Base-by-base conservation (phyloP, 257 asterid species). In the Solanum piurae region DNA sequence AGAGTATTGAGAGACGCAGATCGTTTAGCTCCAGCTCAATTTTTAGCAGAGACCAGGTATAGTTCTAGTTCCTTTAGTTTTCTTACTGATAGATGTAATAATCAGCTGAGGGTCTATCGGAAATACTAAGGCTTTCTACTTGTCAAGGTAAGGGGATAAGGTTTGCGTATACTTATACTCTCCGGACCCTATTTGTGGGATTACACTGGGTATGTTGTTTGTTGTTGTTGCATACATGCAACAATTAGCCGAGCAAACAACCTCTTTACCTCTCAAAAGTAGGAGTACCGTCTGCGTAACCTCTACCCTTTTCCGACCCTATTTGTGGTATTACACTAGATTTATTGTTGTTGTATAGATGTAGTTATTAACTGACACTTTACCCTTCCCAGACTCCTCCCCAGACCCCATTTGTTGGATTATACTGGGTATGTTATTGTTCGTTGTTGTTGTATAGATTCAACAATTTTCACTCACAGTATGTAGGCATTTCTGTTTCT, bases 11-110 rank as follows among this genome's bases (percentile, higher is more conserved):
- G 93, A 94, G 98, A 83, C 94, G 92, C 86, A 90, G 94, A 89
- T 95, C 99, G 20, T 96, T 89, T 89, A 95, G 90, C 88, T 89
- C 90, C 89, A 90, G 89, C 89, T 92, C 98, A 49, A 88, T 46
- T 68, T 80, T 88, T 87, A 93, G 93, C 90, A 92, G 88, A 89
- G 96, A 92, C 86, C 98, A 94, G 99, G 98, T 97, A 93, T 88
- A 88, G 76, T 82, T 91, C 34, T 87, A 90, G 79, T 90, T 88
- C 52, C 83, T 86, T 85, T 31, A 16, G 18, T 71, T 71, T 31
- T 86, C 85, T 44, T 44, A 74, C 71, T 29, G 27, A 58, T 85
- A 25, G 74, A 52, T 82, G 25, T 37, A 58, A 58, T 3, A 16
- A 23, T 60, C 25, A 60, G 29, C 1, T 23, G 12, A 4, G 68